Percentiles rank a stretch among this genome's conserved stretches.
These are phyloP conservation scores for Rhodotorula sp. DNA, from an alignment of 1,284 basidiomycete genomes.

Conservation along the genomic window DNA sequence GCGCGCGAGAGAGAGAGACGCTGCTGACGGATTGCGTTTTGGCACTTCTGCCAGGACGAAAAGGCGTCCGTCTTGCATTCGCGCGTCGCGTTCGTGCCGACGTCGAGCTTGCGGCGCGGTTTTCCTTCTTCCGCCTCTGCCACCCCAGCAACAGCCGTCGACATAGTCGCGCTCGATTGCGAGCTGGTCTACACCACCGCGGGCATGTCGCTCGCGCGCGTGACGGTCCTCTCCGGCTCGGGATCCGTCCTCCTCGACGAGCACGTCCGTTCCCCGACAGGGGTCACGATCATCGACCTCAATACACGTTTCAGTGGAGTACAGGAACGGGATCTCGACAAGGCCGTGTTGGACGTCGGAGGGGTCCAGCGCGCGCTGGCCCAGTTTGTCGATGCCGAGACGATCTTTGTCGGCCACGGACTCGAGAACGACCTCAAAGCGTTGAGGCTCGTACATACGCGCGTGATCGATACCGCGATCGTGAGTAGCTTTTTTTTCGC, in stretches of 20 bases:
- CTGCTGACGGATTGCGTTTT: not conserved
- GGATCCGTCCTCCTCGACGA: slow-evolving; percentile 76
- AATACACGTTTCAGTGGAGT: slow-evolving; percentile 89
- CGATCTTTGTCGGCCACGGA: slow-evolving; percentile 54
- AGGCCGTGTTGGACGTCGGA: slow-evolving; percentile 63
- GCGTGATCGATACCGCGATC: slow-evolving; percentile 76
- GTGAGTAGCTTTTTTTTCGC: slow-evolving; percentile 39
- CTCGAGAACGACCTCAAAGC: slow-evolving; percentile 88
- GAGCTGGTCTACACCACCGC: slow-evolving; percentile 91
- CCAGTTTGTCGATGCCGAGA: slow-evolving; percentile 67
- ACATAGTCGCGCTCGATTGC: slow-evolving; percentile 70
- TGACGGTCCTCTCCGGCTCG: slow-evolving; percentile 75
- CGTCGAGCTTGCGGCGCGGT: slow-evolving; percentile 48
- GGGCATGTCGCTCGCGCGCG: slow-evolving; percentile 78
- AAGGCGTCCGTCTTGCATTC: slow-evolving; percentile 67
- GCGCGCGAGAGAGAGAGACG: too few species aligned
- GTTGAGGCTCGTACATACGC: slow-evolving; percentile 74
- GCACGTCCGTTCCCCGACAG: slow-evolving; percentile 71
- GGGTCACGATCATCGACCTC: slow-evolving; percentile 74
- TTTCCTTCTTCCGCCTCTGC: not conserved
- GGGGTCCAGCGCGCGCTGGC: slow-evolving; percentile 63
- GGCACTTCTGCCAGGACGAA: slow-evolving; percentile 57
- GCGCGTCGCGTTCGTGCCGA: slow-evolving; percentile 66
- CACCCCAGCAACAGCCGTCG: slow-evolving; percentile 15
- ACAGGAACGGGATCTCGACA: slow-evolving; percentile 58